These are phyloP conservation scores for Thuja plicata DNA, from an alignment of 83 land plant species.

Conservation along the genomic window DNA sequence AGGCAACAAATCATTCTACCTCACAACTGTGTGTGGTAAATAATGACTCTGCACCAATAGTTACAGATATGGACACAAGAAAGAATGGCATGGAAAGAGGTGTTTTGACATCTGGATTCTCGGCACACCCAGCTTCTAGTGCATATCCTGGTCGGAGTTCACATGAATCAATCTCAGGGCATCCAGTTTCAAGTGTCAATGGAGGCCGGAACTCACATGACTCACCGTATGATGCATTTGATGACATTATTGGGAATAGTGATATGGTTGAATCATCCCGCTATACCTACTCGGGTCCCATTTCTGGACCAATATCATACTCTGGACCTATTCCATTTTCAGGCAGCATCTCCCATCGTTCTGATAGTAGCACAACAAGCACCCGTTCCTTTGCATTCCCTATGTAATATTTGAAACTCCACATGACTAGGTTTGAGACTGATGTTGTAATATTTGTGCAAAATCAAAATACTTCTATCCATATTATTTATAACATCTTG, in stretches of 20 bases:
- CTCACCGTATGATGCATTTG: not conserved
- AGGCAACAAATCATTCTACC: not conserved
- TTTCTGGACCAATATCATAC: conserved; percentile 38
- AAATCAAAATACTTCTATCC: not conserved
- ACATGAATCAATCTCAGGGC: not conserved
- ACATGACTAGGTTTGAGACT: not conserved
- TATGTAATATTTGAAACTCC: conserved; percentile 29
- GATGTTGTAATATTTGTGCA: not conserved
- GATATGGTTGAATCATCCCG: not conserved
- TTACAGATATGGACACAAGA: not conserved
- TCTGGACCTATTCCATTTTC: conserved; percentile 63
- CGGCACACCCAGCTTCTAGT: not conserved
- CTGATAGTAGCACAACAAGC: conserved; percentile 75
- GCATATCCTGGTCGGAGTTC: not conserved
- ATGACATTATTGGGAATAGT: conserved; percentile 15
- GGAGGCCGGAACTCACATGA: not conserved
- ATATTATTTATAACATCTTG: not conserved
- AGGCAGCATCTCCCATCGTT: conserved; percentile 74
- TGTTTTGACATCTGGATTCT: conserved; percentile 1
- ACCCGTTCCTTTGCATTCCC: conserved; percentile 78
- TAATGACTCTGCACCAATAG: not conserved
- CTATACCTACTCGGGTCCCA: conserved; percentile 26
- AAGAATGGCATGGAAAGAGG: not conserved
- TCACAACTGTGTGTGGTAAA: not conserved
- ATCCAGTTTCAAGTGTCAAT: not conserved